Evolutionary conservation across 2,329 filamentous ascomycete species (phyloP), one percentile per base, ranked within the genome.

Genomic region (Exophiala aquamarina): DNA sequence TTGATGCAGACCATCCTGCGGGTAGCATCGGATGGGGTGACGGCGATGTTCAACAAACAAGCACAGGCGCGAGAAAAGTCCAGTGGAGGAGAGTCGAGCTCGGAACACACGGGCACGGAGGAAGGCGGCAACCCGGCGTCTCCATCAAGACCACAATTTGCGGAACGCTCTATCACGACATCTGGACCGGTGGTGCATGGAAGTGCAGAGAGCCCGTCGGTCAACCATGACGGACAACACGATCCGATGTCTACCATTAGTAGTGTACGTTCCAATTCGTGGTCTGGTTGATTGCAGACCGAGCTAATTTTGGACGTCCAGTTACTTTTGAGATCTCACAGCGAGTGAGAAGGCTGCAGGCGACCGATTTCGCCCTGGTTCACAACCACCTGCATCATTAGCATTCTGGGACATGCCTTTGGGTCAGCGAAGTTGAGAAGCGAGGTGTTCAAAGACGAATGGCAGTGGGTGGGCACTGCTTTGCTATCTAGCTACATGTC

Each of bases 1-100:
- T 84, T 97, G 63, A 96, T 97, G 62, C 92, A 97, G 72, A 96
- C 91, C 1, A 97, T 98, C 50, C 80, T 97, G 56, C 95, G 96
- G 68, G 97, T 92, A 65, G 92, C 90, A 10, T 96, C 93, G 3
- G 83, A 97, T 26, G 90, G 92, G 86, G 89, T 58, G 21, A 57
- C 36, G 9, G 54, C 50, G 32, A 85, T 86, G 41, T 75, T 94
- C 43, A 78, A 92, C 42, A 88, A 93, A 66, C 87, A 89, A 69
- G 64, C 74, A 75, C 48, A 89, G 69, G 64, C 74, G 75, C 48
- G 80, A 81, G 66, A 56, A 43, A 62, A 40, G 60, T 63, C 14
- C 44, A 29, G 41, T 11, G 44, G 44, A 21, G 41, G 43, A 6
- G 19, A 43, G 10, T 10, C 41, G n/a, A 21, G 31, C 6, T 28